Evolutionary conservation across 169 alveolate species (phyloP).

Genomic region (Eimeria necatrix): DNA sequence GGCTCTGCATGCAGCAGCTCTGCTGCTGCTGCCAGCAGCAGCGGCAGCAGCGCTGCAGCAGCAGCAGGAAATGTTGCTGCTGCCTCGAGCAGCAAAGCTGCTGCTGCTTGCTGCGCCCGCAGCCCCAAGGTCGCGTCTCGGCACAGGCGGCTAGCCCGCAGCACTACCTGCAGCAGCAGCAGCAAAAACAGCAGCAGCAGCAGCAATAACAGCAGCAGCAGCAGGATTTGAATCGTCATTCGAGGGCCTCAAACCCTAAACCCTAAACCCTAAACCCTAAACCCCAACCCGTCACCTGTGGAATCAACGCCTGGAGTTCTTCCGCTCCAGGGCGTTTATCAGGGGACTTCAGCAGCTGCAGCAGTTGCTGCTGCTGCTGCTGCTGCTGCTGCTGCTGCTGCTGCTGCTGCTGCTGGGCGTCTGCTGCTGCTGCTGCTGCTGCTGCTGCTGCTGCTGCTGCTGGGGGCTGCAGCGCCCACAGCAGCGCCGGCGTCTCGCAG

Average conservation of each 20-base stretch:
- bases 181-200: constrained; percentile 16
- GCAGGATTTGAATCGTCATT: background rate
- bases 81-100: constrained; percentile 16
- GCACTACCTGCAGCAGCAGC: constrained; percentile 1
- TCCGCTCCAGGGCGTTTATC: background rate
- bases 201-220: constrained; percentile 28
- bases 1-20: background rate
- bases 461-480: constrained; percentile 17
- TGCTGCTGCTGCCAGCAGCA: constrained; percentile 24
- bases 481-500: background rate
- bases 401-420: no score
- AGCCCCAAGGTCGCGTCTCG: background rate
- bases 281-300: background rate
- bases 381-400: background rate
- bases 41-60: background rate
- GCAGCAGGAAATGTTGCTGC: background rate
- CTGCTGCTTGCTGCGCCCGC: constrained; percentile 17
- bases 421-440: no score
- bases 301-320: background rate
- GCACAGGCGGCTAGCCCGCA: constrained; percentile 13
- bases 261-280: constrained; percentile 49
- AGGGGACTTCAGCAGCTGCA: background rate
- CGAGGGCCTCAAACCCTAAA: background rate
- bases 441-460: background rate
- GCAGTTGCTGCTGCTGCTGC: background rate